These are phyloP conservation scores for Notholithocarpus densiflorus DNA, from an alignment of 306 rosid species.

Conservation along the genomic window DNA sequence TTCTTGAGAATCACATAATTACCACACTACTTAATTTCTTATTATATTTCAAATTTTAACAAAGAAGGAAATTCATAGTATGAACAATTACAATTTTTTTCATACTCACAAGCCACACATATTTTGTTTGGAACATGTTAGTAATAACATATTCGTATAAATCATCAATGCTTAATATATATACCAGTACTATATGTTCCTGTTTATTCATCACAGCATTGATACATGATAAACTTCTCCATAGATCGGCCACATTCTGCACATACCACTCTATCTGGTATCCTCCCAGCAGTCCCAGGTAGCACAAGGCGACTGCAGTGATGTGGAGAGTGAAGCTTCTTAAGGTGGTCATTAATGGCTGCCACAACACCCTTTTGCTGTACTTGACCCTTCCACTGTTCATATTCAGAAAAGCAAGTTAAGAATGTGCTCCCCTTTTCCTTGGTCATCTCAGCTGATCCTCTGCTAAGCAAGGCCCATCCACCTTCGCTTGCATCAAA, in stretches of 20 bases:
- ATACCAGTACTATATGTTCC: background rate
- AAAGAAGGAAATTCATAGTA: too few relatives aligned
- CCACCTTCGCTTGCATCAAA: conserved; percentile 23
- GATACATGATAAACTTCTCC: conserved; percentile 30
- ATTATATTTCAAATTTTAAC: too few relatives aligned
- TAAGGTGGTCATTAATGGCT: conserved; percentile 1
- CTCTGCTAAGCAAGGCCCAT: conserved; percentile 24
- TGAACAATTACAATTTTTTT: too few relatives aligned
- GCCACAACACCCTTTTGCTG: background rate
- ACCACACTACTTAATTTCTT: too few relatives aligned
- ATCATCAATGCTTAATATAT: too few relatives aligned
- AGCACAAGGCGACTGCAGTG: conserved; percentile 26
- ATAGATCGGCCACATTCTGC: conserved; percentile 26
- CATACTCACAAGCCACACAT: too few relatives aligned
- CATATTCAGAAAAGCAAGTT: background rate
- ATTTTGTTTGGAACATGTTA: background rate
- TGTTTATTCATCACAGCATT: conserved; percentile 23
- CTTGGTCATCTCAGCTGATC: conserved; percentile 12
- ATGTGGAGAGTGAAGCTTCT: conserved; percentile 4
- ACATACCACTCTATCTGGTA: conserved; percentile 24
- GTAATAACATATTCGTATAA: background rate
- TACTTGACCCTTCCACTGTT: background rate
- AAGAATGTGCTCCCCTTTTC: background rate
- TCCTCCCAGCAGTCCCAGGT: conserved; percentile 23
- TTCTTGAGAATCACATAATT: too few relatives aligned